Conservation (phyloP, 768 basidiomycete genomes). For the Amanita fuliginea region DNA sequence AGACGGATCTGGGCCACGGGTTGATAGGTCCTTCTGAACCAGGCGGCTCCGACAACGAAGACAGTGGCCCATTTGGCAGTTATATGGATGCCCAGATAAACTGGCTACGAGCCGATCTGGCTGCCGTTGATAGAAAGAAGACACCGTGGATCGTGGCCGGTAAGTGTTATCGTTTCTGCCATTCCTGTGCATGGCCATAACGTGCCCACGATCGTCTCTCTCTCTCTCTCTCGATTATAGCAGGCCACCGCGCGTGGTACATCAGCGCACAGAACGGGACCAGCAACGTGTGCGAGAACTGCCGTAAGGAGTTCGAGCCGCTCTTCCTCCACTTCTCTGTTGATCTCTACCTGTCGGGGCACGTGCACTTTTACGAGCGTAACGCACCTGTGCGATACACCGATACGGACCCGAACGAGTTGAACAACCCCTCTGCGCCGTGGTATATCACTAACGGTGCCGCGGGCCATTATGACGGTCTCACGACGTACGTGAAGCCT, state of each 20-base stretch:
- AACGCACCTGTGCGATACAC: constrained; percentile 9
- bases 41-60: constrained; percentile 7
- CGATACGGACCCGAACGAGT: constrained; percentile 9
- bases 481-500: constrained; percentile 7
- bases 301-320: constrained; percentile 9
- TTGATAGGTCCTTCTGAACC: constrained; percentile 11
- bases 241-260: constrained; percentile 11
- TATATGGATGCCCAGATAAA: constrained; percentile 11
- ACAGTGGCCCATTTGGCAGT: constrained; percentile 13
- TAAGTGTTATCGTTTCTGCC: not conserved
- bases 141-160: constrained; percentile 12
- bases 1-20: constrained; percentile 12
- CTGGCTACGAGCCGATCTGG: constrained; percentile 11
- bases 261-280: constrained; percentile 1
- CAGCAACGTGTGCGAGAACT: constrained; percentile 6
- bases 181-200: not conserved
- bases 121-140: constrained; percentile 10
- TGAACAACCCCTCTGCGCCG: constrained; percentile 11
- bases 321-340: constrained; percentile 8
- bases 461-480: constrained; percentile 13
- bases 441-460: constrained; percentile 14
- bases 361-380: constrained; percentile 11
- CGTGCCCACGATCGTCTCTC: not conserved
- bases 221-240: constrained; percentile 5
- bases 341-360: constrained; percentile 10